phyloP scores from a whole-genome alignment of 345 rosid species.

The Camelina laxa region DNA sequence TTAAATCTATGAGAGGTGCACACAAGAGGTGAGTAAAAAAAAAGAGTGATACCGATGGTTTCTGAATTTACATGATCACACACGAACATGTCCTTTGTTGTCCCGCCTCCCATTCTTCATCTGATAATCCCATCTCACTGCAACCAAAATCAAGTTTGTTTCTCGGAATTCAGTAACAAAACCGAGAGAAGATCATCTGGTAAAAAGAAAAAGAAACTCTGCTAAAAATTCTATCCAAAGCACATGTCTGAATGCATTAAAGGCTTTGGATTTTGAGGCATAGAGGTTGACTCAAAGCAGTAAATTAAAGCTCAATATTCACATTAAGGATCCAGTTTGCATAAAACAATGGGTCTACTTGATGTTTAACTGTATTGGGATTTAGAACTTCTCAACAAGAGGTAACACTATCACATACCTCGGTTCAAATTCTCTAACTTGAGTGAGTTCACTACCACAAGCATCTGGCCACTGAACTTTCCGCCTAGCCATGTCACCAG shows the following conservation, averaged over 20 bases:
- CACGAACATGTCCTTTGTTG: conserved; percentile 42
- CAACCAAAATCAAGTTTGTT: conserved; percentile 28
- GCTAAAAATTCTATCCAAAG: not conserved
- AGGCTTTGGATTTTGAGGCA: not conserved
- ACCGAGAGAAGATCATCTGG: not conserved
- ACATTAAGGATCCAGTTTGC: not conserved
- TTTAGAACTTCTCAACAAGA: conserved; percentile 1
- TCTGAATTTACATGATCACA: conserved; percentile 42
- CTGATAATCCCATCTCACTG: conserved; percentile 46
- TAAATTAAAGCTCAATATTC: not conserved
- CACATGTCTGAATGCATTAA: not conserved
- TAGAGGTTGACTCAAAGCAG: not conserved
- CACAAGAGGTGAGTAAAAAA: conserved; percentile 31
- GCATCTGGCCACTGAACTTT: conserved; percentile 98
- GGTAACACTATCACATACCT: conserved; percentile 57
- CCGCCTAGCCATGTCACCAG: conserved; percentile 59
- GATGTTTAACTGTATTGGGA: not conserved
- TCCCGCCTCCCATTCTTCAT: conserved; percentile 39
- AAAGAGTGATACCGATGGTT: conserved; percentile 12
- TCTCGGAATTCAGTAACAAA: not conserved
- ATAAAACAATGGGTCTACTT: not conserved
- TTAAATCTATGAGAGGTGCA: conserved; percentile 21
- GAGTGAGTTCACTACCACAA: conserved; percentile 85
- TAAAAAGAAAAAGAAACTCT: not conserved
- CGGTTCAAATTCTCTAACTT: conserved; percentile 94